These are phyloP conservation scores for Fusarium multiceps DNA, from an alignment of 2,329 filamentous ascomycete genomes.

Conservation along the genomic window DNA sequence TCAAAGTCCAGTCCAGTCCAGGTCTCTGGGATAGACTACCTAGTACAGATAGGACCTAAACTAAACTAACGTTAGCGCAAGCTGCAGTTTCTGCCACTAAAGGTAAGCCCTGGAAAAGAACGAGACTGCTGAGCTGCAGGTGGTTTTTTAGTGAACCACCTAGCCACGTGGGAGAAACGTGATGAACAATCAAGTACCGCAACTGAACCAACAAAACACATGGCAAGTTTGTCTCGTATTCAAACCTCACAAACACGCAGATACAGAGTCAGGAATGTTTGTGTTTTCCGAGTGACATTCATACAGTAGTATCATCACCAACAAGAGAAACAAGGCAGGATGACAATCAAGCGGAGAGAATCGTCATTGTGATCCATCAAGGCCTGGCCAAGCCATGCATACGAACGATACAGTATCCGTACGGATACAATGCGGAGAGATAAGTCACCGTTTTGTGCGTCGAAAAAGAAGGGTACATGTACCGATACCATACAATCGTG, in stretches of 20 bases:
- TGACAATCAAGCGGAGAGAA: not conserved
- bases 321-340: not conserved
- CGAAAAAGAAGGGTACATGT: constrained; percentile 24
- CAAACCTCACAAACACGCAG: not conserved
- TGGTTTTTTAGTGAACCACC: not conserved
- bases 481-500: constrained; percentile 5
- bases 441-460: constrained; percentile 18
- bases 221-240: not conserved
- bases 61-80: not conserved
- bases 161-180: constrained; percentile 45
- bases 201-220: not conserved
- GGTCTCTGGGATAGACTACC: not conserved
- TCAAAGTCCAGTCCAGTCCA: not conserved
- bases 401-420: not conserved
- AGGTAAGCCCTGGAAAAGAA: not conserved
- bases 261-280: not conserved
- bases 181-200: constrained; percentile 21
- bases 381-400: not conserved
- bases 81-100: not conserved
- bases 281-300: not conserved
- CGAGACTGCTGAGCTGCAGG: constrained; percentile 13
- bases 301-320: not conserved
- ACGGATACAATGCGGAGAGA: not conserved
- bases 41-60: not conserved
- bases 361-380: not conserved